Evolutionary conservation across 1,139 yeast species (phyloP).

Genomic region (Hansenula lynferdii): DNA sequence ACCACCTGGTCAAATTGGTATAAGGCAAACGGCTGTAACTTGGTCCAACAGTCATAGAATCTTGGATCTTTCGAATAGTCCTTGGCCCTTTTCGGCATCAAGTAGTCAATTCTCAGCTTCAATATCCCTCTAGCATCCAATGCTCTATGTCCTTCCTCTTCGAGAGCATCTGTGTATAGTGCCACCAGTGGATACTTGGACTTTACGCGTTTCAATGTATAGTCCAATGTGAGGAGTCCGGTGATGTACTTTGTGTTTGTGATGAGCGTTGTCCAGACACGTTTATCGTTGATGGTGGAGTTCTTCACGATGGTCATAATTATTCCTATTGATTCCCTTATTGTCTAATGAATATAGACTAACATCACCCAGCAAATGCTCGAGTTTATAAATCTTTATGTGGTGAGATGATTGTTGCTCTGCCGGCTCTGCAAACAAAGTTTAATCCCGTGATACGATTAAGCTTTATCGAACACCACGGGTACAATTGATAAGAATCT

Average conservation of each 20-base stretch:
- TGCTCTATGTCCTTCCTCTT: conserved; percentile 32
- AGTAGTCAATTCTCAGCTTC: conserved; percentile 33
- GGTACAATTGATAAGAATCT: too few species aligned
- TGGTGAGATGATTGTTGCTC: too few species aligned
- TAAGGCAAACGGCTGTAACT: conserved; percentile 46
- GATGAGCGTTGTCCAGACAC: conserved; percentile 50
- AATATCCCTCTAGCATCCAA: conserved; percentile 36
- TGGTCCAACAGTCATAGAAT: conserved; percentile 56
- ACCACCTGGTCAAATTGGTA: conserved; percentile 44
- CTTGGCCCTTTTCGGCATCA: conserved; percentile 37
- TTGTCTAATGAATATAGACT: too few species aligned
- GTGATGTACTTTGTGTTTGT: conserved; percentile 44
- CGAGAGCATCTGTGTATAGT: conserved; percentile 42
- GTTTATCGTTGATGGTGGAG: not conserved
- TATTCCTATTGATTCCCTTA: not conserved
- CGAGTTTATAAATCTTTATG: too few species aligned
- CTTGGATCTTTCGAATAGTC: conserved; percentile 43
- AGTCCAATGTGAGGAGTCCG: conserved; percentile 45
- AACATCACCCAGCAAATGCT: too few species aligned
- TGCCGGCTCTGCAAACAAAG: too few species aligned
- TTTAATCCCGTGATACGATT: too few species aligned
- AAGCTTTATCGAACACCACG: too few species aligned
- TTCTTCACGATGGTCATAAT: not conserved
- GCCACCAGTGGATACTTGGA: conserved; percentile 47
- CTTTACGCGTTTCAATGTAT: conserved; percentile 33